A percentile compares a stretch with the other conserved stretches of the same genome.
Conservation (phyloP, 371 early-diverging fungal species). For the Syncephalastrum contaminatum region DNA sequence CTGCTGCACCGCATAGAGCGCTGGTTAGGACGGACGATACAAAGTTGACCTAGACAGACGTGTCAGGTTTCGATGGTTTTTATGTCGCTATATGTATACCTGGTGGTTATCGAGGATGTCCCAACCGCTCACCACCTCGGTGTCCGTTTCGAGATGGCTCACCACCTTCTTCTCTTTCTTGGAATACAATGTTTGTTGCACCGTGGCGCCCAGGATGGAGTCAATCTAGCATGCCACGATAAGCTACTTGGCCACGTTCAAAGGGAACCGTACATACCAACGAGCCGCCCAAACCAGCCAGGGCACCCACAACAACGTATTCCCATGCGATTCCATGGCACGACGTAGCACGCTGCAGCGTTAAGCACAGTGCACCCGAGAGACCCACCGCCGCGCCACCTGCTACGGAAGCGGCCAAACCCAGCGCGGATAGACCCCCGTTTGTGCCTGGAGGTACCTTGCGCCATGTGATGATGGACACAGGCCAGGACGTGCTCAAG, state of each 20-base stretch:
- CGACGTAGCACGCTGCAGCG: constrained; percentile 35
- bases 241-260: constrained; percentile 3
- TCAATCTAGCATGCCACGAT: constrained; percentile 55
- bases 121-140: constrained; percentile 59
- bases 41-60: constrained; percentile 17
- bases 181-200: constrained; percentile 69
- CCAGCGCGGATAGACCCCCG: constrained; percentile 74
- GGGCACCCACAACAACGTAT: constrained; percentile 49
- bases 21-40: constrained; percentile 23
- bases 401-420: constrained; percentile 63
- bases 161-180: constrained; percentile 59
- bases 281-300: constrained; percentile 73
- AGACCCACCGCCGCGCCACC: constrained; percentile 80
- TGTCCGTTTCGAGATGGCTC: constrained; percentile 30
- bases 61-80: neutral
- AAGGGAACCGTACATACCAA: constrained; percentile 42
- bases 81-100: constrained; percentile 27
- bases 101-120: constrained; percentile 80
- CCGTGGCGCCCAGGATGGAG: constrained; percentile 84
- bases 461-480: constrained; percentile 69
- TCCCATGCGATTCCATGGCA: constrained; percentile 39
- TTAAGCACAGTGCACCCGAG: constrained; percentile 53
- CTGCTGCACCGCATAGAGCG: constrained; percentile 16
- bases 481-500: constrained; percentile 69
- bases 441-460: constrained; percentile 89